A percentile compares a stretch with the other conserved stretches of the same genome.
phyloP scores from a whole-genome alignment of 495 filamentous ascomycete species.

The Bryoglossum gracile region DNA sequence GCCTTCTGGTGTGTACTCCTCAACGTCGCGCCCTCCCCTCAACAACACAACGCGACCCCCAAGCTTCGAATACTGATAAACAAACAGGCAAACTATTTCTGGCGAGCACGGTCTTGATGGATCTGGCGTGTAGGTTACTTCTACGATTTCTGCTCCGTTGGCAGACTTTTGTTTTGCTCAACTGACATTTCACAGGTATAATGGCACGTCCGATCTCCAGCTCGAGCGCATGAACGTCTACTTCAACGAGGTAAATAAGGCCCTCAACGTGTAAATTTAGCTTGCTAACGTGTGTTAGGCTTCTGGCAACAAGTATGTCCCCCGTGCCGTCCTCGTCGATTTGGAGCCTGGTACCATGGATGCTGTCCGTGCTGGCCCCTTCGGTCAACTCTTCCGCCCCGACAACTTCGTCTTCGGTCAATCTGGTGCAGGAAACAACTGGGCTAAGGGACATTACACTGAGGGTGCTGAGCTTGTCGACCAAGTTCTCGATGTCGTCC shows the following conservation, averaged over 20 bases:
- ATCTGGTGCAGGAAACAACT: constrained; percentile 99
- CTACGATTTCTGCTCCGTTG: not conserved
- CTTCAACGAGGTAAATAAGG: constrained; percentile 87
- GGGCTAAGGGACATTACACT: constrained; percentile 99
- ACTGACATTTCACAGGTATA: constrained; percentile 59
- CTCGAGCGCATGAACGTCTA: constrained; percentile 99
- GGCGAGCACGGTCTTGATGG: constrained; percentile 98
- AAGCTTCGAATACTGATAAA: constrained; percentile 25
- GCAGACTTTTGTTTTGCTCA: constrained; percentile 29
- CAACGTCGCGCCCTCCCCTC: constrained; percentile 4
- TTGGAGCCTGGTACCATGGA: constrained; percentile 99
- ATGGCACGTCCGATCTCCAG: constrained; percentile 96
- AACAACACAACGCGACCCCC: constrained; percentile 13
- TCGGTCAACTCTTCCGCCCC: constrained; percentile 98
- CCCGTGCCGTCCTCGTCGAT: constrained; percentile 98
- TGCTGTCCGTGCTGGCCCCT: constrained; percentile 96
- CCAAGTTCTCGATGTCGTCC: constrained; percentile 96
- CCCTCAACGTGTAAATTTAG: not conserved
- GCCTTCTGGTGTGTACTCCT: constrained; percentile 78
- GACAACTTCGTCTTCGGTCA: constrained; percentile 99
- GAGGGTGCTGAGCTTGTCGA: constrained; percentile 99
- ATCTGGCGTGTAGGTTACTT: constrained; percentile 70
- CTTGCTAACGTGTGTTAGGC: constrained; percentile 48
- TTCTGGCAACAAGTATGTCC: constrained; percentile 96
- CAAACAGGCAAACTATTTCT: constrained; percentile 83